Evolutionary conservation across 2,329 filamentous ascomycete species (phyloP).

Genomic region (Exophiala calicioides): DNA sequence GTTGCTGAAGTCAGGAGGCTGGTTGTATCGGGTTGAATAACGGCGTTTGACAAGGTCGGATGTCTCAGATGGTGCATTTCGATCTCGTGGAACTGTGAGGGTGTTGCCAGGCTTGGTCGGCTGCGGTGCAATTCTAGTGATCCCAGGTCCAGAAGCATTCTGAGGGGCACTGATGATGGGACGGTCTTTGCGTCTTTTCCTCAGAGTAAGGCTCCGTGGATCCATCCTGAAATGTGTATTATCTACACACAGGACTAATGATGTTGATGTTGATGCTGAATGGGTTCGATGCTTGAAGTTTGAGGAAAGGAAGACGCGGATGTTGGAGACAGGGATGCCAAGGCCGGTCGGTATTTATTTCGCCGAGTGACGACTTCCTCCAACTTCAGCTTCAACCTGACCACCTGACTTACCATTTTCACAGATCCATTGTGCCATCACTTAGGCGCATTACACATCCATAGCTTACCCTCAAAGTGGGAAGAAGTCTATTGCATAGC

Average conservation of each 20-base stretch:
- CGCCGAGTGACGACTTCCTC: too few relatives aligned
- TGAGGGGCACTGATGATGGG: slow-evolving; percentile 59
- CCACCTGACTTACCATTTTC: too few relatives aligned
- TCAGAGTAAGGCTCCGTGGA: slow-evolving; percentile 60
- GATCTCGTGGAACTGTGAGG: slow-evolving; percentile 36
- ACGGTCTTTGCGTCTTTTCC: slow-evolving; percentile 60
- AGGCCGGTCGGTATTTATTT: too few relatives aligned
- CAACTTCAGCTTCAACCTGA: too few relatives aligned
- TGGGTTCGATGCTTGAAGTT: too few relatives aligned
- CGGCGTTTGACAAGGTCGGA: slow-evolving; percentile 88
- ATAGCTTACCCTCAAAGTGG: too few relatives aligned
- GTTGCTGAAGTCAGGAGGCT: slow-evolving; percentile 69
- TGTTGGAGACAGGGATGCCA: too few relatives aligned
- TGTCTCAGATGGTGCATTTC: slow-evolving; percentile 44
- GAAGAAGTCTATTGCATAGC: too few relatives aligned
- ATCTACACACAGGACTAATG: not conserved
- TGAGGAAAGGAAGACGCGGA: too few relatives aligned
- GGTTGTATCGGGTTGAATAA: slow-evolving; percentile 91
- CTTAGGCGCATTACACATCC: too few relatives aligned
- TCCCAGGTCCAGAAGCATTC: slow-evolving; percentile 50
- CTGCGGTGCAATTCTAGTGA: slow-evolving; percentile 35
- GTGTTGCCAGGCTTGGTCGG: slow-evolving; percentile 41
- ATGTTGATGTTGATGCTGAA: too few relatives aligned
- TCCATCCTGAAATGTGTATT: slow-evolving; percentile 15
- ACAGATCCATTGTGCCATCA: too few relatives aligned